Percentiles rank a stretch among this genome's conserved stretches.
Evolutionary conservation across 139 green algal genomes (phyloP).

Genomic region (Nannochloris sp.): DNA sequence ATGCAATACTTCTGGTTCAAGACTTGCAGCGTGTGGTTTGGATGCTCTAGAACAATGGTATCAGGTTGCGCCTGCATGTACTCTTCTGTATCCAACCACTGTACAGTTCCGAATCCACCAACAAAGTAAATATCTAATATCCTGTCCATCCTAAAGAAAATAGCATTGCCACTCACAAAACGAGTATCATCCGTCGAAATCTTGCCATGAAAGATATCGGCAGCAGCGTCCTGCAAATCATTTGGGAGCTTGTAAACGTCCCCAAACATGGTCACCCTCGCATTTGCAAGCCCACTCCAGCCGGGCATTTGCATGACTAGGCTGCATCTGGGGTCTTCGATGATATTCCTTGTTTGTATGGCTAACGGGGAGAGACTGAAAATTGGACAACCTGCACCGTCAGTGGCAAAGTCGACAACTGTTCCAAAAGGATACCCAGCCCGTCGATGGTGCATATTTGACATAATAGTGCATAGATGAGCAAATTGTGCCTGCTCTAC

Average conservation of each 20-base stretch:
- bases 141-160: conserved; percentile 88
- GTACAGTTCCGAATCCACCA: conserved; percentile 86
- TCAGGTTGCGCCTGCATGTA: conserved; percentile 76
- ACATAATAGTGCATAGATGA: conserved; percentile 95
- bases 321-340: conserved; percentile 55
- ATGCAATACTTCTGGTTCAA: conserved; percentile 57
- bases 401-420: conserved; percentile 90
- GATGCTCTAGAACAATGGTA: conserved; percentile 52
- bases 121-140: conserved; percentile 99
- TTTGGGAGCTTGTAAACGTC: conserved; percentile 84
- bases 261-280: conserved; percentile 95
- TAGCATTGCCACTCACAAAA: conserved; percentile 65
- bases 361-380: conserved; percentile 66
- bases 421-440: conserved; percentile 94
- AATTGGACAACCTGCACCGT: conserved; percentile 82
- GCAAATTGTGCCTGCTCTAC: conserved; percentile 78
- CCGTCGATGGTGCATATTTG: conserved; percentile 89
- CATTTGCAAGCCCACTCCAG: conserved; percentile 94
- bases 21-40: conserved; percentile 46
- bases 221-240: conserved; percentile 62
- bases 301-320: conserved; percentile 87
- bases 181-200: conserved; percentile 32
- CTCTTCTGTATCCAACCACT: conserved; percentile 84
- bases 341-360: conserved; percentile 80
- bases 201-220: conserved; percentile 74